phyloP scores from a whole-genome alignment of 2,329 filamentous ascomycete species.

The Fusarium tuaranense region DNA sequence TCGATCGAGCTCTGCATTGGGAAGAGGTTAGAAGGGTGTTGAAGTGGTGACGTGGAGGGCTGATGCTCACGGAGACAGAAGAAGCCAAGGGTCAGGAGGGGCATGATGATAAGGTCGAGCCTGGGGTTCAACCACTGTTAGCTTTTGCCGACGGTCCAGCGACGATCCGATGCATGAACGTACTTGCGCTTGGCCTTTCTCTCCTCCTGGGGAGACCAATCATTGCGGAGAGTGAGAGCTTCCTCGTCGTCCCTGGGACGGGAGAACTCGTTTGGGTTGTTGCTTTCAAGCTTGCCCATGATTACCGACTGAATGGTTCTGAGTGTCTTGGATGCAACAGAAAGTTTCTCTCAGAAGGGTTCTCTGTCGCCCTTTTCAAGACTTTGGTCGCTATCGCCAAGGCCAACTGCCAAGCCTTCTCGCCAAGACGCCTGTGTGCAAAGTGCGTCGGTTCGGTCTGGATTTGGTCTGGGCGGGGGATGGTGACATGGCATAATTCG shows the following conservation, averaged over 20 bases:
- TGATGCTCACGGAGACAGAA: slow-evolving; percentile 54
- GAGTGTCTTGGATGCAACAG: neutral
- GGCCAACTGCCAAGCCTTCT: slow-evolving; percentile 2
- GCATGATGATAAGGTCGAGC: slow-evolving; percentile 57
- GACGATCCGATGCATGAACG: slow-evolving; percentile 22
- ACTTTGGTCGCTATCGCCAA: neutral
- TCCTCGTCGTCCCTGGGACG: slow-evolving; percentile 46
- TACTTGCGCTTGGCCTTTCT: slow-evolving; percentile 53
- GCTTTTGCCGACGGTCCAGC: neutral
- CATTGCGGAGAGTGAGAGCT: slow-evolving; percentile 41
- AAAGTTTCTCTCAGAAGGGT: neutral
- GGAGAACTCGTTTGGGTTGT: slow-evolving; percentile 27
- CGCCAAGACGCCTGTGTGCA: slow-evolving; percentile 6
- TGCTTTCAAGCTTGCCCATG: slow-evolving; percentile 34
- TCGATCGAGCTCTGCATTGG: slow-evolving; percentile 50
- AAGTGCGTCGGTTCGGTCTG: slow-evolving; percentile 7
- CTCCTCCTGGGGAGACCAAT: slow-evolving; percentile 54
- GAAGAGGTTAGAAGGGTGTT: neutral
- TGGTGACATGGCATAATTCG: slow-evolving; percentile 35
- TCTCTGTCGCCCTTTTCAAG: slow-evolving; percentile 20
- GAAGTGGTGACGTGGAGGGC: neutral
- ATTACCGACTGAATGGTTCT: neutral
- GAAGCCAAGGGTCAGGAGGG: slow-evolving; percentile 55
- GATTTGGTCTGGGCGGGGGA: slow-evolving; percentile 16
- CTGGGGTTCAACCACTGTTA: slow-evolving; percentile 30